Conservation (phyloP, 306 rosid genomes). For the Pyrus betulifolia region DNA sequence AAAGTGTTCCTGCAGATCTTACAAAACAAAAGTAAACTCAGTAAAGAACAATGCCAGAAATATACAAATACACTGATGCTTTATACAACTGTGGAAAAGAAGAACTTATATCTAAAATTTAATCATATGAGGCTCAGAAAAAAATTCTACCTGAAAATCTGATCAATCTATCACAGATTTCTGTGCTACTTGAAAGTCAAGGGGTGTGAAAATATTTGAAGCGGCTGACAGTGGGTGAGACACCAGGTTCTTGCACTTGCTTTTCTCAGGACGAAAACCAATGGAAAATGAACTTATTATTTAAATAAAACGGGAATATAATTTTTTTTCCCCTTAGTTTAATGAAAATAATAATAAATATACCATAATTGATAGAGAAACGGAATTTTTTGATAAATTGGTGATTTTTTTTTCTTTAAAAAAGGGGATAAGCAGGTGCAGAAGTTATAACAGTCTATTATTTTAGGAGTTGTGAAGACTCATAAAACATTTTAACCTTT, state of each 20-base stretch:
- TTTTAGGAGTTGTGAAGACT: too few relatives aligned
- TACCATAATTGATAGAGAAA: neutral
- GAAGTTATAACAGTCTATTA: too few relatives aligned
- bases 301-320: constrained; percentile 1
- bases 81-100: neutral
- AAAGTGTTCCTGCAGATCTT: neutral
- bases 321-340: neutral
- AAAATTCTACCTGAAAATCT: neutral
- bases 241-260: neutral
- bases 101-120: neutral
- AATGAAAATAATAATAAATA: neutral
- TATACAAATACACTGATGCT: too few relatives aligned
- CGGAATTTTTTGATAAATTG: neutral
- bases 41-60: too few relatives aligned
- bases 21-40: neutral
- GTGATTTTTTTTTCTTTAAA: neutral
- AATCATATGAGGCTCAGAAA: too few relatives aligned
- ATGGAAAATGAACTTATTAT: neutral
- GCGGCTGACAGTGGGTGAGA: neutral
- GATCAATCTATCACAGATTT: neutral
- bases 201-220: too few relatives aligned
- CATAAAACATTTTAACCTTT: too few relatives aligned
- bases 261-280: neutral
- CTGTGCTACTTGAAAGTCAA: too few relatives aligned
- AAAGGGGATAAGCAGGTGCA: too few relatives aligned